A percentile compares a stretch with the other conserved stretches of the same genome.
Conservation (phyloP, 495 filamentous ascomycete genomes). For the Tuber indicum region DNA sequence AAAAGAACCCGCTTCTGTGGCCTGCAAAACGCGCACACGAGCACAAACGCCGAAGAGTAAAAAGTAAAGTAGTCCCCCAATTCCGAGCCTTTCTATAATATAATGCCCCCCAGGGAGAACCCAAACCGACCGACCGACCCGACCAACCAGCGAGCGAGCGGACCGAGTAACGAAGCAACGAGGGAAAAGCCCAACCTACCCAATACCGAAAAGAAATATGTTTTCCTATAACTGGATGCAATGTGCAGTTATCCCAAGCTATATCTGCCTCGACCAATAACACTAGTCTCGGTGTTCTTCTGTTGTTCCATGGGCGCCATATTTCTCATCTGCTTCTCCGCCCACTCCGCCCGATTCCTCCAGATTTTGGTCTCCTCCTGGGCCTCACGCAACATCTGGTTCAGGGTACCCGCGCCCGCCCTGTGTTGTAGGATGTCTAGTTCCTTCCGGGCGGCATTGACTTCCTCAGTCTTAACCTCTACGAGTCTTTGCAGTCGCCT, state of each 20-base stretch:
- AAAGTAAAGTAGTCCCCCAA: not conserved
- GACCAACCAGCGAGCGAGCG: not conserved
- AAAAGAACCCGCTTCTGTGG: not conserved
- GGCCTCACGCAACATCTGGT: conserved; percentile 34
- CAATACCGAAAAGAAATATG: not conserved
- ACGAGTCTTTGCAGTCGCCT: conserved; percentile 35
- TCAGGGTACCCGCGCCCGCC: conserved; percentile 32
- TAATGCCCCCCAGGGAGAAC: not conserved
- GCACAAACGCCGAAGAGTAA: not conserved
- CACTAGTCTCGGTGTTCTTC: conserved; percentile 20
- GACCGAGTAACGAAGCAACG: not conserved
- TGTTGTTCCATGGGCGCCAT: conserved; percentile 27
- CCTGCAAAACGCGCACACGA: not conserved
- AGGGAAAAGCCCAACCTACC: not conserved
- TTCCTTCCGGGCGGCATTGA: conserved; percentile 25
- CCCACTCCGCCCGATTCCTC: conserved; percentile 41
- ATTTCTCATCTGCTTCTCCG: conserved; percentile 37
- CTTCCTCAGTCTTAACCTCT: conserved; percentile 40
- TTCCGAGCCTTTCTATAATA: not conserved
- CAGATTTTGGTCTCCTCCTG: conserved; percentile 41
- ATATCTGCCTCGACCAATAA: conserved; percentile 29
- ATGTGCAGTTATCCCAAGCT: conserved; percentile 23
- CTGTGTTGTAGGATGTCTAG: conserved; percentile 38
- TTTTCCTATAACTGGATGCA: not conserved
- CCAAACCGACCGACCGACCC: not conserved